Base-by-base conservation (phyloP, 1,139 yeast species). In the Eremothecium sinecaudum region DNA sequence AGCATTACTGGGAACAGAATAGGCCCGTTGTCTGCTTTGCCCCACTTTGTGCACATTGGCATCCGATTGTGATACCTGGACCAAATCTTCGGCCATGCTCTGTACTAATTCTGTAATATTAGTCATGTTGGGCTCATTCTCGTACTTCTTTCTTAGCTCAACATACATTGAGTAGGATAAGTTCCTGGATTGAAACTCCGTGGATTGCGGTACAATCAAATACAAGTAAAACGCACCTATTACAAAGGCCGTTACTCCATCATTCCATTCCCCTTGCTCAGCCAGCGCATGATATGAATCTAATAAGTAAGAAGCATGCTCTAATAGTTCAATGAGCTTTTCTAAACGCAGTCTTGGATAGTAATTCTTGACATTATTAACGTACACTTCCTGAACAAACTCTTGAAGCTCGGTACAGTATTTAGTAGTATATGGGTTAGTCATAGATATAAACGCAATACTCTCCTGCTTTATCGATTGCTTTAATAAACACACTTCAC, bases 121-220 rank as follows among this genome's bases (percentile, higher is more conserved):
- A 2, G 58, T 46, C 65, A 61, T 61, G 33, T 55, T 57, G 8
- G 56, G 44, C 34, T 61, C 61, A 32, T 49, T 50, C 35, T 61
- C 62, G 33, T 51, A 61, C 27, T 58, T 32, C 34, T 47, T 54
- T 37, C 56, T 59, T 32, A 61, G 40, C 5, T 57, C 56, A 11
- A 51, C 44, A 28, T 60, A 62, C n/a, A 61, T 45, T 15, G 57
- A 56, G 35, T 53, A 58, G 36, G 61, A 58, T 40, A 58, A 61
- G 40, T 61, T 61, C 40, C 56, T 59, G 15, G 62, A 47, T 35
- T 60, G 63, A 35, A 61, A 62, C 40, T 62, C 64, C 24, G 56
- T 57, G 2, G 64, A 61, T 23, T 45, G 52, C 10, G 66, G 66
- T 11, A 62, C 55, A 12, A 61, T 54, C 19, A 58, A 39, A 40